Percentiles rank a stretch among this genome's conserved stretches.
phyloP scores from a whole-genome alignment of 495 filamentous ascomycete genomes.

The Aspergillus avenaceus region DNA sequence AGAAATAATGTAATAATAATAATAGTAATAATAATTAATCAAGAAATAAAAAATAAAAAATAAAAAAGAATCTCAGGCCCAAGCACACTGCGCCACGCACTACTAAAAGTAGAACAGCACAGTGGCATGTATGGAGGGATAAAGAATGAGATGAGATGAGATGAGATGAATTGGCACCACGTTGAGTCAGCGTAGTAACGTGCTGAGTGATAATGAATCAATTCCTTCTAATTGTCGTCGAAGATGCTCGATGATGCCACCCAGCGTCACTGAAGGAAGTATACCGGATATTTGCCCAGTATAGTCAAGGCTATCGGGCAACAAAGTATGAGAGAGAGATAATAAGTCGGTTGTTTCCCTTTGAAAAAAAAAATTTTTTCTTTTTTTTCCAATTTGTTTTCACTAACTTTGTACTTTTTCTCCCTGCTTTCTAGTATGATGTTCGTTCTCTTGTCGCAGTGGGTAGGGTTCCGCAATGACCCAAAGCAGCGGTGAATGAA shows the following conservation, averaged over 20 bases:
- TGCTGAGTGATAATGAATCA: conserved; percentile 7
- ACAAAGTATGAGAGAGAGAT: background rate
- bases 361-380: background rate
- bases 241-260: conserved; percentile 17
- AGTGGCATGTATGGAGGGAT: background rate
- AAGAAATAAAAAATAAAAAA: background rate
- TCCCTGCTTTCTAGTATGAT: background rate
- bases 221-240: background rate
- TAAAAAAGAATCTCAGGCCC: background rate
- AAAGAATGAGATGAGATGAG: background rate
- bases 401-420: background rate
- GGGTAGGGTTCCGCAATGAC: background rate
- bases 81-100: conserved; percentile 10
- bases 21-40: background rate
- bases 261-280: background rate
- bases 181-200: conserved; percentile 3
- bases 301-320: conserved; percentile 3
- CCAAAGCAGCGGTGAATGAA: conserved; percentile 12
- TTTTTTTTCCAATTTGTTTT: background rate
- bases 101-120: conserved; percentile 10
- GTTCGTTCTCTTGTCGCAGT: background rate
- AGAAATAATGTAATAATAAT: background rate
- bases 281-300: background rate
- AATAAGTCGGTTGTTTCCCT: background rate
- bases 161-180: conserved; percentile 14